phyloP scores from a whole-genome alignment of 805 yeast genomes.

The Candida pseudofarinosa region DNA sequence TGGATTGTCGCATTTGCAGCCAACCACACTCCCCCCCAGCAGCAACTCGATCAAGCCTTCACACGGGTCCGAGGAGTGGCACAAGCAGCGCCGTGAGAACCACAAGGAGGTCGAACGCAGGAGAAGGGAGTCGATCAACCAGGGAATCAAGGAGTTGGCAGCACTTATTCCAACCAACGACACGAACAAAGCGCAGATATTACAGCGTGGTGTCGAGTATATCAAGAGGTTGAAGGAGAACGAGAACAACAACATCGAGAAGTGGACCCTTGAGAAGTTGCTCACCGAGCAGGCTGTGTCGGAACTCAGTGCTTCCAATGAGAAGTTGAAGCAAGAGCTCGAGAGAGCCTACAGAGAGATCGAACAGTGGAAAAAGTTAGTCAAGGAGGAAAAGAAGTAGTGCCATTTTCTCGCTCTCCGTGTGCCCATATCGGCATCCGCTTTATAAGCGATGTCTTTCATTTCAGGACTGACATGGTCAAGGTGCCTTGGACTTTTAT shows the following conservation, averaged over 20 bases:
- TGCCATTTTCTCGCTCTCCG: not conserved
- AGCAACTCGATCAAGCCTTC: constrained; percentile 42
- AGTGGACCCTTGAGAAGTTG: constrained; percentile 91
- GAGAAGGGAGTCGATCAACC: constrained; percentile 82
- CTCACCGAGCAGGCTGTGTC: constrained; percentile 87
- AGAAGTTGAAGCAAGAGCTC: constrained; percentile 80
- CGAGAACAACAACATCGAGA: constrained; percentile 84
- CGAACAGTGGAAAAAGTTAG: constrained; percentile 67
- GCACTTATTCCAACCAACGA: constrained; percentile 77
- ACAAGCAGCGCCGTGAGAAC: constrained; percentile 74
- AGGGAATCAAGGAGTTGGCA: constrained; percentile 79
- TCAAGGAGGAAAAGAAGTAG: constrained; percentile 27
- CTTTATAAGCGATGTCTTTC: no score
- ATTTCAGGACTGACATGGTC: not conserved
- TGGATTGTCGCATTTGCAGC: constrained; percentile 21
- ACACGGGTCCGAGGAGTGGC: constrained; percentile 84
- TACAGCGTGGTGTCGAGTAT: constrained; percentile 84
- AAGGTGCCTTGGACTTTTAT: constrained; percentile 1
- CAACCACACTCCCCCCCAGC: constrained; percentile 27
- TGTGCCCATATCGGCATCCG: not conserved
- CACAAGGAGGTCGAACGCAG: constrained; percentile 96
- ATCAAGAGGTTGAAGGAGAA: constrained; percentile 86
- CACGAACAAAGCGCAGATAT: constrained; percentile 85
- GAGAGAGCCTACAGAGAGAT: constrained; percentile 90
- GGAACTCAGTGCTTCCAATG: constrained; percentile 81